These are phyloP conservation scores for Rhodotorula kratochvilovae DNA, from an alignment of 768 basidiomycete species.

Conservation along the genomic window DNA sequence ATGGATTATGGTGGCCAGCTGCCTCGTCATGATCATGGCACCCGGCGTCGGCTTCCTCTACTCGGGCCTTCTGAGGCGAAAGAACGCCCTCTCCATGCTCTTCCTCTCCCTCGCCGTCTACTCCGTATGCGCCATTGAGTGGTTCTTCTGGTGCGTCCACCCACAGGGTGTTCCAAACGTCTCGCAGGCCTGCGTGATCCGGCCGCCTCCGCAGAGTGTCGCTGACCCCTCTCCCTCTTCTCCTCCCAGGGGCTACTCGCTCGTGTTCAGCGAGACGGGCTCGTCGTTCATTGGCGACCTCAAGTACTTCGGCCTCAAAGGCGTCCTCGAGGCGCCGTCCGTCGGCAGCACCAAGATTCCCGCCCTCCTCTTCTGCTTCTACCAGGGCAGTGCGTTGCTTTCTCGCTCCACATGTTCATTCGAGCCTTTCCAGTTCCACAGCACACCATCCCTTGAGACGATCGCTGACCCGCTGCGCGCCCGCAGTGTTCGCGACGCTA, in stretches of 20 bases:
- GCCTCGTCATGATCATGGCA: conserved; percentile 50
- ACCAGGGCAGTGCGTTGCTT: conserved; percentile 45
- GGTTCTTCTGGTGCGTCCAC: conserved; percentile 38
- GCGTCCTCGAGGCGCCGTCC: conserved; percentile 66
- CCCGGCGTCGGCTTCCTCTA: conserved; percentile 46
- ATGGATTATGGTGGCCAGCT: conserved; percentile 37
- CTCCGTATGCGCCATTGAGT: conserved; percentile 31
- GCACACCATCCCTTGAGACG: too few species aligned
- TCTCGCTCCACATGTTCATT: too few species aligned
- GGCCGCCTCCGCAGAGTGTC: too few species aligned
- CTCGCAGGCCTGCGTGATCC: conserved; percentile 77
- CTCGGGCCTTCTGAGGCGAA: conserved; percentile 46
- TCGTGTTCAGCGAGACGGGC: conserved; percentile 63
- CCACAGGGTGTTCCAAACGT: background rate
- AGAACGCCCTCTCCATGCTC: conserved; percentile 52
- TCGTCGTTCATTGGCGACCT: conserved; percentile 79
- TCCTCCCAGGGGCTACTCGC: conserved; percentile 64
- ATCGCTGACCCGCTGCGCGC: background rate
- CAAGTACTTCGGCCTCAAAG: conserved; percentile 66
- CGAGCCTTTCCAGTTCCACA: too few species aligned
- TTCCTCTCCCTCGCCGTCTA: conserved; percentile 48
- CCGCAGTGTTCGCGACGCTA: background rate
- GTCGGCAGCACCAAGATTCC: conserved; percentile 78
- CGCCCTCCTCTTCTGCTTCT: conserved; percentile 75
- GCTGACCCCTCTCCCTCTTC: background rate